Percentiles rank a stretch among this genome's conserved stretches.
Evolutionary conservation across 2,329 filamentous ascomycete genomes (phyloP).

Genomic region (Aspergillus candidus): DNA sequence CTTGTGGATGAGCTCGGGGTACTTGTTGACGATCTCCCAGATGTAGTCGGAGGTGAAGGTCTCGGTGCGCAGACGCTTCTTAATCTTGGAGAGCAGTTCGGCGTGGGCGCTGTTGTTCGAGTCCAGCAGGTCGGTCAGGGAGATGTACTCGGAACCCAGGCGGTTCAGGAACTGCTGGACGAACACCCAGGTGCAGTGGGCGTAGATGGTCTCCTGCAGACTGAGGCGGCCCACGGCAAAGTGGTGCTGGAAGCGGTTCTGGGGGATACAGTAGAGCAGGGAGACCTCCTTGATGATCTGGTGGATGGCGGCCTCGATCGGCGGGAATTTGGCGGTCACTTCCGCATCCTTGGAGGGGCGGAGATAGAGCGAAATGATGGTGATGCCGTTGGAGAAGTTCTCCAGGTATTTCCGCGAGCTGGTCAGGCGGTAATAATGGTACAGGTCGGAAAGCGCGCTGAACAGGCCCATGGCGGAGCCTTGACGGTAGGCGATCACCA

Average conservation of each 20-base stretch:
- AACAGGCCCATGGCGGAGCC: slow-evolving; percentile 89
- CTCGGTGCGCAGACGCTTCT: slow-evolving; percentile 89
- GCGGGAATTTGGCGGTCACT: slow-evolving; percentile 57
- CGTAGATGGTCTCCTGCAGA: slow-evolving; percentile 94
- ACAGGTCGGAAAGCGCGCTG: slow-evolving; percentile 89
- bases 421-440: slow-evolving; percentile 97
- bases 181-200: slow-evolving; percentile 96
- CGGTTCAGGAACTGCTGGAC: slow-evolving; percentile 97
- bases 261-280: slow-evolving; percentile 92
- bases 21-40: slow-evolving; percentile 87
- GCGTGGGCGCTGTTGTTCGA: slow-evolving; percentile 75
- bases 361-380: slow-evolving; percentile 92
- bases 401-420: slow-evolving; percentile 96
- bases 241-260: slow-evolving; percentile 88
- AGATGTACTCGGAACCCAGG: slow-evolving; percentile 83
- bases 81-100: slow-evolving; percentile 85
- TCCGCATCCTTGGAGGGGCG: slow-evolving; percentile 60
- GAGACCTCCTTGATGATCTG: slow-evolving; percentile 99
- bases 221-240: slow-evolving; percentile 83
- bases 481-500: slow-evolving; percentile 91
- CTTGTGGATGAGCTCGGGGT: slow-evolving; percentile 78
- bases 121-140: slow-evolving; percentile 75
- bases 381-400: slow-evolving; percentile 98
- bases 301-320: slow-evolving; percentile 90
- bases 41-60: slow-evolving; percentile 99